Evolutionary conservation across 75 land plant genomes (phyloP), one percentile per base, ranked within the genome.

Genomic region (Ceratopteris richardii): DNA sequence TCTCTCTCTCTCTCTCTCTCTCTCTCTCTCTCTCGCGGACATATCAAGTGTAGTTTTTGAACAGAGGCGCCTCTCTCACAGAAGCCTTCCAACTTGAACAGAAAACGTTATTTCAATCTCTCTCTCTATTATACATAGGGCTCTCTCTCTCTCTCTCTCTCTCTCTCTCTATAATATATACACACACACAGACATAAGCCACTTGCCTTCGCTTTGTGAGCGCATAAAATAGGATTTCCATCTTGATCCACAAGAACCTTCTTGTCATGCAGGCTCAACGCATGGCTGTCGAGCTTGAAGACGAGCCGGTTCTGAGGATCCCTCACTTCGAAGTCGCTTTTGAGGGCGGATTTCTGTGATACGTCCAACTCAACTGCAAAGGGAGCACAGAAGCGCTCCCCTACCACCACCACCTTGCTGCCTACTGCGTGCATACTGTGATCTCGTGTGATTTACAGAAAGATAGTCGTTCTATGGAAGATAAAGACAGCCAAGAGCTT

Each of bases 321-420:
- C 12, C 31, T 62, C 56, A 62, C 47, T 0, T 26, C 29, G 29
- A 44, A 62, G 58, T 51, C 64, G 36, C 23, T 27, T 33, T 56
- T 44, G 31, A 62, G 18, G 19, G 54, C 43, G 51, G 47, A 4
- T 31, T 40, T 58, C 47, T 58, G 40, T 28, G 61, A 9, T 18
- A 58, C 61, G 6, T 42, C 61, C 7, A 33, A 9, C 37, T 4
- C 37, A 33, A 33, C 37, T 33, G 37, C 37, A 33, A 33, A 33
- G 9, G 37, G 37, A 0, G 58, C 71, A 12, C 71, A 68, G 56
- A 60, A 82, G 16, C 71, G 75, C 13, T 52, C 78, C 1, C 67
- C 66, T 0, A 82, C 62, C 26, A 82, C 75, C 17, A 39, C 62
- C 23, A 54, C 46, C 41, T 21, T 50, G 10, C 0, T 24, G 25